Base-by-base conservation (phyloP, 306 rosid species). In the Datisca glomerata region DNA sequence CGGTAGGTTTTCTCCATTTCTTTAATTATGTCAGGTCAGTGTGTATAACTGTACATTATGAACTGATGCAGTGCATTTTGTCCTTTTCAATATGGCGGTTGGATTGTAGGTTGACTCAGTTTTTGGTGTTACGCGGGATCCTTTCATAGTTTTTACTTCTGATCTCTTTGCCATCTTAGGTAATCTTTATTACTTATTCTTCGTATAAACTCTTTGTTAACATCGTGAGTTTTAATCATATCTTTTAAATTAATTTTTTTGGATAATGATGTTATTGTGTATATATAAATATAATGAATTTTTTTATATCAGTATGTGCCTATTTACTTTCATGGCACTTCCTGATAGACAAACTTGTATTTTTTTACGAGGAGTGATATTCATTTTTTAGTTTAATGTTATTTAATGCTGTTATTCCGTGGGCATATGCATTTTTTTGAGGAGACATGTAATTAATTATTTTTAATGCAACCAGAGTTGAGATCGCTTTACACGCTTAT, bases 51-150 rank as follows among this genome's bases (percentile, higher is more conserved):
- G 23, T 41, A 24, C 55, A 41, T 47, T 12, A 33, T 52, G 54
- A 60, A 34, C 36, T 74, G 46, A 71, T 21, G 10, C n/a, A 34
- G 6, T 34, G 49, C 19, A 16, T 47, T 49, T 66, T 35, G 29
- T 18, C n/a, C n/a, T n/a, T n/a, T n/a, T n/a, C n/a, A n/a, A n/a
- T n/a, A n/a, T n/a, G n/a, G n/a, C n/a, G n/a, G n/a, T n/a, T n/a
- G 39, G 18, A 24, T 21, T 18, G 48, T 59, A 83, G 98, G 95
- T 89, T 29, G 98, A 89, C 64, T 89, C 93, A 16, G 98, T 89
- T 31, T 89, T 89, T 51, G 95, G 98, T 53, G 73, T 84, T 45
- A 89, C 98, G 10, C 71, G 93, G 63, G 98, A 89, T 60, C 98
- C 98, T 47, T 72, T 84, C 59, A 55, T 83, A 74, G 86, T 77